A percentile compares a stretch with the other conserved stretches of the same genome.
Conservation (phyloP, 345 rosid species). For the Pseudoturritis turrita region DNA sequence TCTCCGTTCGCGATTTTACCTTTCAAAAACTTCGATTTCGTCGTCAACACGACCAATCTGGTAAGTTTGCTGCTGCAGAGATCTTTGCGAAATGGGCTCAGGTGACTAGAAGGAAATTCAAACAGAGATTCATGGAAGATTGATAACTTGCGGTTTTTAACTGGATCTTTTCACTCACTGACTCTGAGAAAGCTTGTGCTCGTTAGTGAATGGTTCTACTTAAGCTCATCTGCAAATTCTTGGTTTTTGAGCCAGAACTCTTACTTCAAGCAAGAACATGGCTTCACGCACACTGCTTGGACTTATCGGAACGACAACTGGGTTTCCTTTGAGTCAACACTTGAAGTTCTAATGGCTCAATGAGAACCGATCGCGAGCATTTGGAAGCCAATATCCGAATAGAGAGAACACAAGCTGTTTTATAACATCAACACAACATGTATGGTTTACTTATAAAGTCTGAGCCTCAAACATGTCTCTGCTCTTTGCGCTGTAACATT, state of each 20-base stretch:
- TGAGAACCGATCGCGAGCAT: not conserved
- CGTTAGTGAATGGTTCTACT: not conserved
- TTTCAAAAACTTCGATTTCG: slow-evolving; percentile 59
- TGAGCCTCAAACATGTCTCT: not conserved
- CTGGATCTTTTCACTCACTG: not conserved
- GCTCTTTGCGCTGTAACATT: not conserved
- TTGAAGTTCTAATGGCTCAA: not conserved
- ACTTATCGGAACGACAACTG: not conserved
- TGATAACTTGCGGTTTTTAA: not conserved
- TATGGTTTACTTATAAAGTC: not conserved
- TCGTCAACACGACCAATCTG: slow-evolving; percentile 46
- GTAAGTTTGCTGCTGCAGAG: slow-evolving; percentile 64
- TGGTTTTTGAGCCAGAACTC: not conserved
- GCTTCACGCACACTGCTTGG: not conserved
- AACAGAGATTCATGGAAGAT: slow-evolving; percentile 28
- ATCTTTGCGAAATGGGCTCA: slow-evolving; percentile 63
- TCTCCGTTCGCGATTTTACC: slow-evolving; percentile 73
- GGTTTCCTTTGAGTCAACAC: not conserved
- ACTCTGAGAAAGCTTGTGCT: not conserved
- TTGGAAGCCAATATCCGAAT: not conserved
- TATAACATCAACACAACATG: not conserved
- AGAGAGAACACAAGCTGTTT: not conserved
- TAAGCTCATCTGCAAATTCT: not conserved
- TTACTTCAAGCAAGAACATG: not conserved
- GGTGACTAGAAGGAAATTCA: slow-evolving; percentile 46